Evolutionary conservation across 2,329 filamentous ascomycete species (phyloP).

Genomic region (Magnaporthiopsis poae): DNA sequence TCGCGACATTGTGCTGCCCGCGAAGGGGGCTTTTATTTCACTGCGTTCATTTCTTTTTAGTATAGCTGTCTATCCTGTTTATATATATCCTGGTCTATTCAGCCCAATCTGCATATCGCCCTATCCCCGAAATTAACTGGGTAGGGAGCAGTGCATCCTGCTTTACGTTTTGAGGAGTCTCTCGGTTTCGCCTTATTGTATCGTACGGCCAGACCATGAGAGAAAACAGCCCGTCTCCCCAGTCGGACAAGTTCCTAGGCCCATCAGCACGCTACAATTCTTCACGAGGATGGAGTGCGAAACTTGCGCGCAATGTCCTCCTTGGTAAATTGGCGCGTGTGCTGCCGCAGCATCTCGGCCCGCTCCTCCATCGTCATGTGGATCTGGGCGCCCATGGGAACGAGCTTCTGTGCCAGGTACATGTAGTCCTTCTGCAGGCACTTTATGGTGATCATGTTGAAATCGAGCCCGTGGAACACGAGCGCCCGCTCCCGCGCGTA

Average conservation of each 20-base stretch:
- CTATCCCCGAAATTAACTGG: too few relatives aligned
- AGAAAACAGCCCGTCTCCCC: not conserved
- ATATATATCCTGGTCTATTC: not conserved
- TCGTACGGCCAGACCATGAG: not conserved
- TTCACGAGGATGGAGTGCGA: not conserved
- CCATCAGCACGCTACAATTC: not conserved
- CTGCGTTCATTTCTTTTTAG: too few relatives aligned
- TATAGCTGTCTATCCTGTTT: not conserved
- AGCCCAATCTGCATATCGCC: not conserved
- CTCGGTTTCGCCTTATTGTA: not conserved
- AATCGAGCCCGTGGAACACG: slow-evolving; percentile 74
- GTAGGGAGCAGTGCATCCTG: too few relatives aligned
- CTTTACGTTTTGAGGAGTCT: not conserved
- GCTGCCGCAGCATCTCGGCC: slow-evolving; percentile 50
- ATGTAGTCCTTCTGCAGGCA: slow-evolving; percentile 65
- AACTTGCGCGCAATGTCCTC: slow-evolving; percentile 55
- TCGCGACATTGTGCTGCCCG: not conserved
- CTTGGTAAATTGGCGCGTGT: slow-evolving; percentile 57
- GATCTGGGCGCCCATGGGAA: slow-evolving; percentile 63
- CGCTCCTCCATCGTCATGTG: slow-evolving; percentile 54
- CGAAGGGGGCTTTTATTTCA: not conserved
- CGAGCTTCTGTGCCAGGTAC: slow-evolving; percentile 57
- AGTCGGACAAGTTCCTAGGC: not conserved
- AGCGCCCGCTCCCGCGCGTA: slow-evolving; percentile 60
- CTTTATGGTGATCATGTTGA: slow-evolving; percentile 62